A percentile compares a stretch with the other conserved stretches of the same genome.
These are phyloP conservation scores for Venturia oleaginea DNA, from an alignment of 2,329 filamentous ascomycete genomes.

Conservation along the genomic window DNA sequence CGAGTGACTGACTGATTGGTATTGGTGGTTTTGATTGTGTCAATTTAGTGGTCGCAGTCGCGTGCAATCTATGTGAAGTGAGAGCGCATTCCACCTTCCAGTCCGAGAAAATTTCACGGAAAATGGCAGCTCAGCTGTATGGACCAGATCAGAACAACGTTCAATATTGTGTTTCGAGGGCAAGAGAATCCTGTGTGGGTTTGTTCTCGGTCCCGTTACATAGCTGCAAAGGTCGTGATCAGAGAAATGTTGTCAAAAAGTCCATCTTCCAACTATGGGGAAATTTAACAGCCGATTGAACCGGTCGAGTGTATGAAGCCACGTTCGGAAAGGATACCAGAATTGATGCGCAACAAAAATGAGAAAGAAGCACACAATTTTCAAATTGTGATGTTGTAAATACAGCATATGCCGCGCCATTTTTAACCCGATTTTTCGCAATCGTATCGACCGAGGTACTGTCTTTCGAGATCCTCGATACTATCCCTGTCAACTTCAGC, in stretches of 20 bases:
- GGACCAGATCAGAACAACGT: neutral
- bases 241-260: too few relatives aligned
- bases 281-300: neutral
- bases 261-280: neutral
- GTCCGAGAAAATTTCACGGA: neutral
- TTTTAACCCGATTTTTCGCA: neutral
- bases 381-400: neutral
- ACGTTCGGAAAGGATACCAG: neutral
- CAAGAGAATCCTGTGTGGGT: neutral
- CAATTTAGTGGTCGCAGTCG: neutral
- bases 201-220: too few relatives aligned
- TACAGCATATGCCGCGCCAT: neutral
- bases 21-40: neutral
- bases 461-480: neutral
- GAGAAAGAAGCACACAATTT: neutral
- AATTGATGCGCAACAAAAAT: neutral
- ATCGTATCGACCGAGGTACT: neutral
- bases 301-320: neutral
- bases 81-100: neutral
- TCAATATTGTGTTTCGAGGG: neutral
- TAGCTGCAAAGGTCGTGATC: too few relatives aligned
- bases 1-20: neutral
- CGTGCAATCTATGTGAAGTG: neutral
- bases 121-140: neutral
- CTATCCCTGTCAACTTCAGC: neutral